phyloP scores from a whole-genome alignment of 345 rosid genomes.

The Excoecaria agallocha region DNA sequence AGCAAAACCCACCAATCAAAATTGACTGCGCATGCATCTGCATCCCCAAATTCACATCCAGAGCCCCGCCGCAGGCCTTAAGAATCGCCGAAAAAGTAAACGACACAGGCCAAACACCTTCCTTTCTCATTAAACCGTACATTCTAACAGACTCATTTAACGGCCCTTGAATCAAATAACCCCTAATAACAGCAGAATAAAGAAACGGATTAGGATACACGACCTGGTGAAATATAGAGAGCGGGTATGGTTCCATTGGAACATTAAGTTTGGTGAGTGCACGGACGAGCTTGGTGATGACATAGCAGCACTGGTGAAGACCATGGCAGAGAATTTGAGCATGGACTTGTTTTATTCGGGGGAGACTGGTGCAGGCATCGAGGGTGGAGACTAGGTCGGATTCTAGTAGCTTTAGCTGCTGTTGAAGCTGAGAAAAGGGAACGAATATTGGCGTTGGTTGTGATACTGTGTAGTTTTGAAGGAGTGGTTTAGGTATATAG shows the following conservation, averaged over 20 bases:
- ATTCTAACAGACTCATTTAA: slow-evolving; percentile 36
- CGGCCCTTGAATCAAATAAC: slow-evolving; percentile 44
- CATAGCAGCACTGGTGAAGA: slow-evolving; percentile 54
- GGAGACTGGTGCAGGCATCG: slow-evolving; percentile 38
- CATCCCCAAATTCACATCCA: slow-evolving; percentile 49
- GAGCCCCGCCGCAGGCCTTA: slow-evolving; percentile 45
- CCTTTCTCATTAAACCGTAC: slow-evolving; percentile 51
- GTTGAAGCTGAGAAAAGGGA: slow-evolving; percentile 26
- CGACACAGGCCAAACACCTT: slow-evolving; percentile 51
- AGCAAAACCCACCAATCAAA: slow-evolving; percentile 59
- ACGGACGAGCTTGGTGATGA: slow-evolving; percentile 73
- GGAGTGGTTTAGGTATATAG: slow-evolving; percentile 26
- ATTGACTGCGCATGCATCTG: slow-evolving; percentile 76
- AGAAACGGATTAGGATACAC: slow-evolving; percentile 60
- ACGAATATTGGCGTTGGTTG: slow-evolving; percentile 11
- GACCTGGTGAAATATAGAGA: slow-evolving; percentile 51
- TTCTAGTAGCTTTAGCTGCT: slow-evolving; percentile 28
- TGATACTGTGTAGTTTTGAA: slow-evolving; percentile 15
- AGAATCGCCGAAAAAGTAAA: slow-evolving; percentile 79
- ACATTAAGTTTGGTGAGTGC: slow-evolving; percentile 43
- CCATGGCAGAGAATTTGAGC: slow-evolving; percentile 42
- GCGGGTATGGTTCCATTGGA: slow-evolving; percentile 54
- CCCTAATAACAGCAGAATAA: slow-evolving; percentile 71
- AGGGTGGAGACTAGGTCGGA: slow-evolving; percentile 48
- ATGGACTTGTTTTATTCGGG: slow-evolving; percentile 59